A percentile compares a stretch with the other conserved stretches of the same genome.
phyloP scores from a whole-genome alignment of 805 yeast species.

The Wickerhamomyces ciferrii region DNA sequence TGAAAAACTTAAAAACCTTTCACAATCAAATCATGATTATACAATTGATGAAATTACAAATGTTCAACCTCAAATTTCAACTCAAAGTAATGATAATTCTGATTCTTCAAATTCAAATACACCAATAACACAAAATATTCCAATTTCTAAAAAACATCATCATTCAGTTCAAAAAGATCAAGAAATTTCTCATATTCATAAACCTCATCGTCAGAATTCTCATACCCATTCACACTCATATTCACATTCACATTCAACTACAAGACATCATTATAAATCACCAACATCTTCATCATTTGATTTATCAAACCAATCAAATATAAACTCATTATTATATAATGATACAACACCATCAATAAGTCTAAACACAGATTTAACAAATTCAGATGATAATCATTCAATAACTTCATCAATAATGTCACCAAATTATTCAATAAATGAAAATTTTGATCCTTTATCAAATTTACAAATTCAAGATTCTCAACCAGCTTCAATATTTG shows the following conservation, averaged over 20 bases:
- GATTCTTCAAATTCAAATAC: background rate
- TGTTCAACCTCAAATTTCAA: too few relatives aligned
- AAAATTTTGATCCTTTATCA: background rate
- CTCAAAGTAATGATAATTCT: too few relatives aligned
- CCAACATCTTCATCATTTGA: background rate
- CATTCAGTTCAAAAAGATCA: background rate
- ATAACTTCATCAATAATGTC: background rate
- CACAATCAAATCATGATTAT: conserved; percentile 17
- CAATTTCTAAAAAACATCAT: background rate
- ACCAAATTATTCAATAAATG: background rate
- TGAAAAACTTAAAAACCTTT: conserved; percentile 19
- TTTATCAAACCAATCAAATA: background rate
- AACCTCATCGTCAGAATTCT: background rate
- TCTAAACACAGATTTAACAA: background rate
- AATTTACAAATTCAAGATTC: background rate
- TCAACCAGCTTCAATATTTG: too few relatives aligned
- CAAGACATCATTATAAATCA: background rate
- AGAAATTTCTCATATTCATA: background rate
- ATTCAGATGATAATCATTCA: background rate
- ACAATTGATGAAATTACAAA: conserved; percentile 19
- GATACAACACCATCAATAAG: background rate
- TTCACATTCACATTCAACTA: too few relatives aligned
- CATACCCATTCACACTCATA: too few relatives aligned
- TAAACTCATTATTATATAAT: background rate
- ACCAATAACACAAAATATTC: background rate